Percentiles rank a stretch among this genome's conserved stretches.
Evolutionary conservation across 106 monocot species (phyloP).

Genomic region (Acorus calamus): DNA sequence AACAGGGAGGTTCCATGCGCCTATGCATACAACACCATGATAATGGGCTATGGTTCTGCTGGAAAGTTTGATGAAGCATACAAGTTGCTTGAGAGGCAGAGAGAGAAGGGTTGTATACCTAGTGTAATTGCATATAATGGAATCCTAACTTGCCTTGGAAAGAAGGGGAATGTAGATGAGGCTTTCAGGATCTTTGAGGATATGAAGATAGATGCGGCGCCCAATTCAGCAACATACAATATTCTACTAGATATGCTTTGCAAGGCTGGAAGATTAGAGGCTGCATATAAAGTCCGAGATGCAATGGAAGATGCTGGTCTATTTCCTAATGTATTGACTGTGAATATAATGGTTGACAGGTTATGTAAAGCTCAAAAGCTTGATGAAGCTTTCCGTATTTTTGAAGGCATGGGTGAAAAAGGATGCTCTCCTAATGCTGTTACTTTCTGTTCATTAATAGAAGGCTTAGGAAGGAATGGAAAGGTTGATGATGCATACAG

Average conservation of each 20-base stretch:
- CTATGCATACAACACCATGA: conserved; percentile 95
- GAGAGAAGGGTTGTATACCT: conserved; percentile 94
- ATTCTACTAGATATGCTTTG: conserved; percentile 78
- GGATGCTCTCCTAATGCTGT: conserved; percentile 56
- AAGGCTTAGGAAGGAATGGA: conserved; percentile 79
- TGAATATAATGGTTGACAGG: conserved; percentile 89
- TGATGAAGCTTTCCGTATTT: conserved; percentile 61
- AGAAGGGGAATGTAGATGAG: conserved; percentile 60
- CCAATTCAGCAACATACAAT: conserved; percentile 80
- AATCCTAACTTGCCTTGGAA: conserved; percentile 85
- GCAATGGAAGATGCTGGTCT: conserved; percentile 64
- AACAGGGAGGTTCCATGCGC: conserved; percentile 74
- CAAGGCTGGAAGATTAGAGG: conserved; percentile 47
- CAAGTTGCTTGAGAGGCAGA: conserved; percentile 61
- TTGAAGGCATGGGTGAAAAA: conserved; percentile 49
- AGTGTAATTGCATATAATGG: conserved; percentile 95
- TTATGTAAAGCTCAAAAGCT: conserved; percentile 71
- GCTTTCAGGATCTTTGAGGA: conserved; percentile 70
- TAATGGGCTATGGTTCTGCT: conserved; percentile 90
- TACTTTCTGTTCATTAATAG: conserved; percentile 88
- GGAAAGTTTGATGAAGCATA: conserved; percentile 77
- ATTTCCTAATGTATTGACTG: conserved; percentile 78
- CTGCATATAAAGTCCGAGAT: conserved; percentile 49
- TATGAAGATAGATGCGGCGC: conserved; percentile 92
- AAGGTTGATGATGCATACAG: conserved; percentile 82